Evolutionary conservation across 2,329 filamentous ascomycete species (phyloP), one percentile per base, ranked within the genome.

Genomic region (Exophiala alcalophila): DNA sequence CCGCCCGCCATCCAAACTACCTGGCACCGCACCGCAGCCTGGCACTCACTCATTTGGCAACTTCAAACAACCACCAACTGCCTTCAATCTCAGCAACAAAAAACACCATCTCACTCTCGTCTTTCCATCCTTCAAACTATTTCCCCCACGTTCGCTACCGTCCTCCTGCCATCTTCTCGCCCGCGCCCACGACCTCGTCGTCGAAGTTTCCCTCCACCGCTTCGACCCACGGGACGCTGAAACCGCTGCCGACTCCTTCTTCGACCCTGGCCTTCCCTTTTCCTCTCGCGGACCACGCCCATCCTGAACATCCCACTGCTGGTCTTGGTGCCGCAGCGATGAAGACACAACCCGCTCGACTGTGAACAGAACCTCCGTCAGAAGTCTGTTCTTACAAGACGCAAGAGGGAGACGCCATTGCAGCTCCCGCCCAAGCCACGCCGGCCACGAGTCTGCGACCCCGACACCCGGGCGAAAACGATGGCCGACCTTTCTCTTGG

Each of bases 401-500:
- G 21, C 31, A 21, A 27, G 20, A 37, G 20, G 7, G 36, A 39
- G 29, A 47, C 48, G 48, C 47, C 48, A 47, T 50, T 32, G 27
- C 11, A 32, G 34, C 29, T 32, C 33, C 36, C 26, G 8, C 31
- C 44, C 40, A 50, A 50, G 48, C 48, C 48, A 47, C 48, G 10
- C 19, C 43, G 48, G 26, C 44, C 36, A 47, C 48, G 48, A 50
- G 30, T 47, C 48, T 44, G 29, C 39, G 36, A 37, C 35, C 30
- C 35, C 33, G 23, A 34, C 39, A 12, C 29, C 29, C 16, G 29
- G 19, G 29, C 29, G 16, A n/a, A n/a, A 46, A 47, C 39, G 29
- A 50, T 54, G 52, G 50, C 53, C 33, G 54, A 57, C 62, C 86
- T 90, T 71, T 87, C 88, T 61, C 77, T 97, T 61, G 92, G 92